Evolutionary conservation across 108 stramenopile genomes (phyloP).

Genomic region (Mediolabrus comicus): DNA sequence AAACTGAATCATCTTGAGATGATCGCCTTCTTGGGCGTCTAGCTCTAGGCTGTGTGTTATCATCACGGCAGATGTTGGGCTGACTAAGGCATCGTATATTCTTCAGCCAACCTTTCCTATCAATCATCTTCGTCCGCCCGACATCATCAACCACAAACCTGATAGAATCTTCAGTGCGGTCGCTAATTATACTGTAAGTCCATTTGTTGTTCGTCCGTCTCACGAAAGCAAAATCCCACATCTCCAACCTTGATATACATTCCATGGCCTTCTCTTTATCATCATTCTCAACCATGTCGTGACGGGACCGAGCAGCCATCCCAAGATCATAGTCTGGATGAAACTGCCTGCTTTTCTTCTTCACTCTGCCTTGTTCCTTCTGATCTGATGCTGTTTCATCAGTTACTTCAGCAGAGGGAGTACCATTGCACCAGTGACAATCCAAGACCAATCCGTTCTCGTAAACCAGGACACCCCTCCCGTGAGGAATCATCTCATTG

Average conservation of each 20-base stretch:
- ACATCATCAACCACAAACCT: neutral
- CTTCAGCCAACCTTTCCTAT: neutral
- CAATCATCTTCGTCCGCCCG: neutral
- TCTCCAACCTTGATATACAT: neutral
- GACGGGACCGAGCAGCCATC: neutral
- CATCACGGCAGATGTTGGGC: no score
- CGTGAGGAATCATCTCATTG: neutral
- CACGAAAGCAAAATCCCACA: neutral
- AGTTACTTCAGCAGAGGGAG: neutral
- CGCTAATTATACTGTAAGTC: neutral
- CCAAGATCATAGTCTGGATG: neutral
- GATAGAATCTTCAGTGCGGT: neutral
- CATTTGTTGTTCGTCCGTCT: neutral
- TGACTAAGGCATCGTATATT: neutral
- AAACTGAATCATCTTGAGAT: no score
- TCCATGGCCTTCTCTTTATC: neutral
- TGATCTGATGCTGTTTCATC: neutral
- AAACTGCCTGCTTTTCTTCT: neutral
- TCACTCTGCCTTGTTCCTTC: neutral
- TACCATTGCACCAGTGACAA: neutral
- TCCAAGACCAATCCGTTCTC: neutral
- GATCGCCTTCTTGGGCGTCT: no score
- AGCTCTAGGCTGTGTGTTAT: no score
- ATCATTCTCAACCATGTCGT: neutral
- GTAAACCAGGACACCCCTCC: neutral